phyloP scores from a whole-genome alignment of 805 yeast genomes.

The Sugiyamaella valdiviana region DNA sequence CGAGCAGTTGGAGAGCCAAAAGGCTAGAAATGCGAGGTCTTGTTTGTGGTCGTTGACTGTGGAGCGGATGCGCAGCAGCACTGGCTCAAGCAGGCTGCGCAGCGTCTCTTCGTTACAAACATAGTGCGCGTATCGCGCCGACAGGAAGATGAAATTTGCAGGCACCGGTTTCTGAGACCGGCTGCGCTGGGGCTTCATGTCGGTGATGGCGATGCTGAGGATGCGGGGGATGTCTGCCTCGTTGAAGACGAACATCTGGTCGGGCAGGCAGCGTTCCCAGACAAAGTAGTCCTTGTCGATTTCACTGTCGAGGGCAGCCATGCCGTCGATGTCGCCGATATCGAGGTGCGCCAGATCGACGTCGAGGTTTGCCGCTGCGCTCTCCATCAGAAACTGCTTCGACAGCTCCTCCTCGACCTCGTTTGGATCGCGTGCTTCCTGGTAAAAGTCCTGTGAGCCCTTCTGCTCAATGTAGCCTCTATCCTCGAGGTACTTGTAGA shows the following conservation, averaged over 20 bases:
- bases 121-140: conserved; percentile 36
- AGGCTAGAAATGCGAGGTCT: conserved; percentile 47
- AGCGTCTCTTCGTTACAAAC: conserved; percentile 30
- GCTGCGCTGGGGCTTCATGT: conserved; percentile 33
- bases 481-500: conserved; percentile 50
- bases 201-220: conserved; percentile 33
- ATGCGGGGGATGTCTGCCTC: conserved; percentile 34
- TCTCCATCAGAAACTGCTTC: conserved; percentile 24
- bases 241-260: conserved; percentile 36
- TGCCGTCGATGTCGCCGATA: conserved; percentile 11
- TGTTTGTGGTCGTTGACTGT: conserved; percentile 29
- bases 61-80: conserved; percentile 30
- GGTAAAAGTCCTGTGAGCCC: conserved; percentile 23
- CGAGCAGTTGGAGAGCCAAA: conserved; percentile 81
- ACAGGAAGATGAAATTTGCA: conserved; percentile 38
- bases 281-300: conserved; percentile 29
- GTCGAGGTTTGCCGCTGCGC: conserved; percentile 27
- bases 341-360: conserved; percentile 26
- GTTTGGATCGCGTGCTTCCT: conserved; percentile 16
- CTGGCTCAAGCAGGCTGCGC: conserved; percentile 29
- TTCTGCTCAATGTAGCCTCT: conserved; percentile 21
- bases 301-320: conserved; percentile 6
- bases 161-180: conserved; percentile 36
- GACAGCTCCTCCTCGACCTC: conserved; percentile 18
- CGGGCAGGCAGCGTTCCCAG: conserved; percentile 37